phyloP scores from a whole-genome alignment of 305 asterid genomes.

The Euphrasia arctica region DNA sequence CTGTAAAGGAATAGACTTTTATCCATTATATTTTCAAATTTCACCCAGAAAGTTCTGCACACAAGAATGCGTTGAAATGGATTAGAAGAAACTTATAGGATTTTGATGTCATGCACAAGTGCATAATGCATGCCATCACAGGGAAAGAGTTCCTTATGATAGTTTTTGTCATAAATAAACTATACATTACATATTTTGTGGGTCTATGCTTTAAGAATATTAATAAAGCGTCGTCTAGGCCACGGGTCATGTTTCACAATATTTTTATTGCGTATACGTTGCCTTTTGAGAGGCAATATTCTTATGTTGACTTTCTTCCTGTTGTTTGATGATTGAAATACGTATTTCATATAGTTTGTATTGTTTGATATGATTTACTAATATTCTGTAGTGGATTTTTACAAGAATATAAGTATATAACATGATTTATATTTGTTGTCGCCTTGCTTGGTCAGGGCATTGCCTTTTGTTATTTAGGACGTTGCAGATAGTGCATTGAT shows the following conservation, averaged over 20 bases:
- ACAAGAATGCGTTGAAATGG: too few species aligned
- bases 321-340: not conserved
- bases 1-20: too few species aligned
- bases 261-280: not conserved
- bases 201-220: not conserved
- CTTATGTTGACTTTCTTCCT: not conserved
- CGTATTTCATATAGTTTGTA: too few species aligned
- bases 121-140: not conserved
- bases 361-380: not conserved
- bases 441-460: not conserved
- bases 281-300: not conserved
- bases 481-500: not conserved
- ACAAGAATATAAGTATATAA: not conserved
- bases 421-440: not conserved
- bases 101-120: not conserved
- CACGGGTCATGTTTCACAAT: not conserved
- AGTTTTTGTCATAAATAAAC: not conserved
- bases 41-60: too few species aligned
- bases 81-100: too few species aligned
- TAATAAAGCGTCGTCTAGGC: not conserved
- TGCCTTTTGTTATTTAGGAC: not conserved
- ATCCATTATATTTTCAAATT: too few species aligned
- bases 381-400: not conserved
- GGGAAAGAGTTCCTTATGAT: constrained; percentile 4
- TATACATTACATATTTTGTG: not conserved